Percentiles rank a stretch among this genome's conserved stretches.
Conservation (phyloP, 768 basidiomycete species). For the Cystobasidium ongulense region DNA sequence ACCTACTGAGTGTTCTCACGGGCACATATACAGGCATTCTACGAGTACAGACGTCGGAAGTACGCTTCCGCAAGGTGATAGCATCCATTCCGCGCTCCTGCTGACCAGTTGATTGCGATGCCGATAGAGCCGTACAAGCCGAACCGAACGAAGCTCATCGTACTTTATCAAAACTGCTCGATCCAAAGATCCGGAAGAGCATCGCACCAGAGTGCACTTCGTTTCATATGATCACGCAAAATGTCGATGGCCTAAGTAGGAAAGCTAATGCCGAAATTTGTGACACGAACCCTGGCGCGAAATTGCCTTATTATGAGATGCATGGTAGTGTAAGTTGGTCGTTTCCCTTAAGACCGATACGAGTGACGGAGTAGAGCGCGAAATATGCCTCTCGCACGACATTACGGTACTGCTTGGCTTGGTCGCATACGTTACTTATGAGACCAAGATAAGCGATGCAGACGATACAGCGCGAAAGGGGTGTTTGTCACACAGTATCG, state of each 20-base stretch:
- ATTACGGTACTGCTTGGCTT: too few relatives aligned
- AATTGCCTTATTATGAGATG: conserved; percentile 50
- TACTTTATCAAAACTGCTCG: conserved; percentile 50
- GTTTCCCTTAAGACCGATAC: too few relatives aligned
- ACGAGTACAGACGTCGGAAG: conserved; percentile 55
- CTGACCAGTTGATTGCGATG: not conserved
- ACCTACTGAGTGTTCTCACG: too few relatives aligned
- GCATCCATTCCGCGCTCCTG: not conserved
- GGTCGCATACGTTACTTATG: too few relatives aligned
- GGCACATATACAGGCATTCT: conserved; percentile 48
- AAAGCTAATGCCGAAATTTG: conserved; percentile 11
- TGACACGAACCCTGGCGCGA: not conserved
- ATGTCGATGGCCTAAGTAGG: conserved; percentile 37
- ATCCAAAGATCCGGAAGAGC: conserved; percentile 45
- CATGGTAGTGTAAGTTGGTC: conserved; percentile 48
- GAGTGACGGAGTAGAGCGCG: too few relatives aligned
- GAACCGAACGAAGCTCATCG: conserved; percentile 56
- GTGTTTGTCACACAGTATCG: too few relatives aligned
- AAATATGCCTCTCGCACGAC: too few relatives aligned
- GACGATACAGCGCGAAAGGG: too few relatives aligned
- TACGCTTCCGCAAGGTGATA: conserved; percentile 32
- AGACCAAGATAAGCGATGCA: too few relatives aligned
- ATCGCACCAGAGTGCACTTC: conserved; percentile 41
- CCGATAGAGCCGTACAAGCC: conserved; percentile 50
- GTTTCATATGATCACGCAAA: conserved; percentile 37